Conservation (phyloP, 2,329 filamentous ascomycete genomes). For the Neofusicoccum umdonicola region DNA sequence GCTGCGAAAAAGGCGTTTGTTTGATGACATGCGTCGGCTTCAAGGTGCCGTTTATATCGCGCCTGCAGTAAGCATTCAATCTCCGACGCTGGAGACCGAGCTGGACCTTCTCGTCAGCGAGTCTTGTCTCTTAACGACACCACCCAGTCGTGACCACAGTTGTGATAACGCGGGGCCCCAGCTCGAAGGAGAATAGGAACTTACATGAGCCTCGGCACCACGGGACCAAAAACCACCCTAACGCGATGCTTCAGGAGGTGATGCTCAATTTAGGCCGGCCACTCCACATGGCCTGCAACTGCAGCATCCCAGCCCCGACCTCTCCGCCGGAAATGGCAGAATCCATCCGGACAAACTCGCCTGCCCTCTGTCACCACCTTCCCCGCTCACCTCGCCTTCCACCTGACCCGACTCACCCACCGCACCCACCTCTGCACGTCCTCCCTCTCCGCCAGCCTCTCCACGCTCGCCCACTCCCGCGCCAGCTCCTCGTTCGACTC, state of each 20-base stretch:
- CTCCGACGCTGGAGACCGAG: neutral
- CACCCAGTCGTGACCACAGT: too few relatives aligned
- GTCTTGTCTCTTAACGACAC: too few relatives aligned
- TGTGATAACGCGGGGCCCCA: too few relatives aligned
- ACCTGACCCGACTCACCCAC: conserved; percentile 72
- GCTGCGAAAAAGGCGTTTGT: neutral
- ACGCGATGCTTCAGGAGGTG: neutral
- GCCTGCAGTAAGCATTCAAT: neutral
- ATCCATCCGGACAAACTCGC: too few relatives aligned
- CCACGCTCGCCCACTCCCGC: conserved; percentile 68
- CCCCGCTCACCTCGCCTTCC: conserved; percentile 47
- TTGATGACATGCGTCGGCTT: neutral
- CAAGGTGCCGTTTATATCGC: neutral
- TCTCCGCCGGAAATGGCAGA: too few relatives aligned
- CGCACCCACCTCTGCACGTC: conserved; percentile 68
- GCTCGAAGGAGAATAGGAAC: neutral
- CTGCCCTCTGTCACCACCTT: too few relatives aligned
- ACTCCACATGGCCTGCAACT: too few relatives aligned
- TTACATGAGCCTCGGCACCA: neutral
- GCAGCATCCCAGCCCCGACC: too few relatives aligned
- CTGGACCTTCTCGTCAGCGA: neutral
- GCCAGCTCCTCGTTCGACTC: conserved; percentile 76
- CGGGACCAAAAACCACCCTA: neutral
- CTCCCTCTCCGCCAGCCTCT: conserved; percentile 65
- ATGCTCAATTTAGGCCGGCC: too few relatives aligned